Conservation (phyloP, 192 early-diverging fungal species). For the Rhizophagus prolifer region DNA sequence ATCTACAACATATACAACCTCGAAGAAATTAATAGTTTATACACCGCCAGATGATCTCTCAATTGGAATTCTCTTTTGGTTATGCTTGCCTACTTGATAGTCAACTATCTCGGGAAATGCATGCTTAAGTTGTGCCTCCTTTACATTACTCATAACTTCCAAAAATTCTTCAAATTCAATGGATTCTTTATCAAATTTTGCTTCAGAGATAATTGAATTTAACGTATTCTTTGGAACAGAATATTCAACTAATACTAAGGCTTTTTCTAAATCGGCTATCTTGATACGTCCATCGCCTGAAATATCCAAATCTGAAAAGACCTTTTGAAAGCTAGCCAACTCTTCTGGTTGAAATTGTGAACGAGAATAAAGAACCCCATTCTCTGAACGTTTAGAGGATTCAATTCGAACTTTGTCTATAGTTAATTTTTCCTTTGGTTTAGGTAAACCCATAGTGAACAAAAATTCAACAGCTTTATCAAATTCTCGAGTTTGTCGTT, state of each 20-base stretch:
- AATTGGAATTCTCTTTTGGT: conserved; percentile 5
- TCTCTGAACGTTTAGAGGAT: conserved; percentile 16
- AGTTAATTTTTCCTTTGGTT: conserved; percentile 7
- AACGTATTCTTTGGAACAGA: conserved; percentile 51
- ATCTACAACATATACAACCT: too few species aligned
- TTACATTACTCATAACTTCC: conserved; percentile 62
- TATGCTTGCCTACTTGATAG: neutral
- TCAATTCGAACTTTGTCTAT: neutral
- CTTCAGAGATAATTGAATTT: conserved; percentile 49
- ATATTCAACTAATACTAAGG: conserved; percentile 54
- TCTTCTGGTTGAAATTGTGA: conserved; percentile 65
- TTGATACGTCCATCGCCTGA: conserved; percentile 61
- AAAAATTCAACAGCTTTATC: conserved; percentile 75
- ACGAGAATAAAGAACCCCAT: conserved; percentile 46
- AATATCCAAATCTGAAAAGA: conserved; percentile 55
- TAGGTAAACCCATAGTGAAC: conserved; percentile 87
- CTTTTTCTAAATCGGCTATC: conserved; percentile 49
- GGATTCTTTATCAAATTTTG: conserved; percentile 52
- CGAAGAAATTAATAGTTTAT: neutral
- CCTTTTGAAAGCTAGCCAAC: conserved; percentile 53
- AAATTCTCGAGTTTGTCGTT: conserved; percentile 67
- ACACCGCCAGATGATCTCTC: conserved; percentile 18
- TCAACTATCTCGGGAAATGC: conserved; percentile 47
- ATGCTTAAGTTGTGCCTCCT: conserved; percentile 52
- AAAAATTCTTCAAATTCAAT: conserved; percentile 77